These are phyloP conservation scores for Isochrysis galbana DNA, from an alignment of 78 protist species.

Conservation along the genomic window DNA sequence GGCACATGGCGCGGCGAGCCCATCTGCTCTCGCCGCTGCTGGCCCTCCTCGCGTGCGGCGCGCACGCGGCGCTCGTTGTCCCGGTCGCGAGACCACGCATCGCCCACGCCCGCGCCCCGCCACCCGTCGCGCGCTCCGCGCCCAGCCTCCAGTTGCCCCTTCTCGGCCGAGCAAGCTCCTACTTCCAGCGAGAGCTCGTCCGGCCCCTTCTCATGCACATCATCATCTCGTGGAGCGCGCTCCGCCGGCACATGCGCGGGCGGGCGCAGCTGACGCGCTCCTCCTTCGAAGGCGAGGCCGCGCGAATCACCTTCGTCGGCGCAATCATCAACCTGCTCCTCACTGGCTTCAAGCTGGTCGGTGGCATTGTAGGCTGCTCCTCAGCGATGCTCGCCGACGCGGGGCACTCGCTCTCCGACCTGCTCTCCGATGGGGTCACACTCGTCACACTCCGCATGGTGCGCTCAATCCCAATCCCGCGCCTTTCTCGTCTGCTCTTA, in stretches of 20 bases:
- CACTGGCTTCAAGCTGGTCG: background rate
- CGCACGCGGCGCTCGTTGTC: too few relatives aligned
- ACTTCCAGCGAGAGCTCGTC: background rate
- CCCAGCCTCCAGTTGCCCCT: background rate
- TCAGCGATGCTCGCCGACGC: conserved; percentile 43
- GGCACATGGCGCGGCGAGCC: too few relatives aligned
- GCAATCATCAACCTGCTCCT: conserved; percentile 16
- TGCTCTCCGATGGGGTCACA: conserved; percentile 29
- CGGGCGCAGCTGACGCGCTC: background rate
- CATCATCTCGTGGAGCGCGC: background rate
- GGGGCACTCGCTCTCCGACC: conserved; percentile 9
- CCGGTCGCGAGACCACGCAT: too few relatives aligned
- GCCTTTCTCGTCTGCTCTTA: too few relatives aligned
- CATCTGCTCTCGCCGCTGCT: too few relatives aligned
- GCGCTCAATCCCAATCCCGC: too few relatives aligned
- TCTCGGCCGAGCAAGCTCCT: background rate
- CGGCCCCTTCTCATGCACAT: background rate
- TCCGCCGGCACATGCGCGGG: background rate
- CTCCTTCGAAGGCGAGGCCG: background rate
- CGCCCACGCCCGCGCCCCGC: too few relatives aligned
- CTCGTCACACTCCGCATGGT: background rate
- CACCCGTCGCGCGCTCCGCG: too few relatives aligned
- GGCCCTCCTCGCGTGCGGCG: too few relatives aligned
- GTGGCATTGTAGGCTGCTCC: background rate
- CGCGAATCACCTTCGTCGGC: conserved; percentile 31